Percentiles rank a stretch among this genome's conserved stretches.
These are phyloP conservation scores for Candida tibetensis DNA, from an alignment of 805 yeast genomes.

Conservation along the genomic window DNA sequence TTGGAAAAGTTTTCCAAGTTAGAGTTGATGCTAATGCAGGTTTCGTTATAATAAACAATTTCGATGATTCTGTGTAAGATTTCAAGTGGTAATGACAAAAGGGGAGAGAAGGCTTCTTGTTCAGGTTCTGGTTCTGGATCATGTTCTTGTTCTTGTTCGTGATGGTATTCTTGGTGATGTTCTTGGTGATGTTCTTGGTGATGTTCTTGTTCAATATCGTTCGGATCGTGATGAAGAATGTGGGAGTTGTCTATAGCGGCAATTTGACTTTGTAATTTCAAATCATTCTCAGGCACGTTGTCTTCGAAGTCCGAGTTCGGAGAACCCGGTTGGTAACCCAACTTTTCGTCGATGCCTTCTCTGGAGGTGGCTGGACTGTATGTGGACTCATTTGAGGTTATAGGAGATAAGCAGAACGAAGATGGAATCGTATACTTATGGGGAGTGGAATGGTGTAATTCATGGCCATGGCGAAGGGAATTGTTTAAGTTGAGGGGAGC, in stretches of 20 bases:
- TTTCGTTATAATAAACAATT: slow-evolving; percentile 53
- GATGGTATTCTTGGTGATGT: neutral
- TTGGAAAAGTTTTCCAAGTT: slow-evolving; percentile 51
- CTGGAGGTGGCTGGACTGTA: neutral
- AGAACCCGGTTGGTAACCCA: neutral
- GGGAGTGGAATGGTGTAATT: slow-evolving; percentile 4
- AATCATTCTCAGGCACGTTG: neutral
- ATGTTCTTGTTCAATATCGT: neutral
- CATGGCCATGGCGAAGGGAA: too few relatives aligned
- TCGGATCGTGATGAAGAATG: neutral
- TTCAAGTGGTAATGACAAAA: slow-evolving; percentile 49
- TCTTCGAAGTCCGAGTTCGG: slow-evolving; percentile 2
- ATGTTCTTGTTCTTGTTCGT: neutral
- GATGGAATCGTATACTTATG: slow-evolving; percentile 6
- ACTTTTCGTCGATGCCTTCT: neutral
- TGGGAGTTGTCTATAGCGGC: neutral
- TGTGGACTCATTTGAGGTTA: slow-evolving; percentile 10
- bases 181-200: neutral
- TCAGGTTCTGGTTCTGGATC: slow-evolving; percentile 1
- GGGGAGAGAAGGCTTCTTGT: slow-evolving; percentile 11
- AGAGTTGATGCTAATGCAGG: slow-evolving; percentile 49
- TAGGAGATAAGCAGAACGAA: slow-evolving; percentile 9
- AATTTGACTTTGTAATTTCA: neutral
- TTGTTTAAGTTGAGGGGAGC: too few relatives aligned
- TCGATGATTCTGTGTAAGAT: slow-evolving; percentile 54